phyloP scores from a whole-genome alignment of 805 yeast genomes.

The Ogataea saltuana region DNA sequence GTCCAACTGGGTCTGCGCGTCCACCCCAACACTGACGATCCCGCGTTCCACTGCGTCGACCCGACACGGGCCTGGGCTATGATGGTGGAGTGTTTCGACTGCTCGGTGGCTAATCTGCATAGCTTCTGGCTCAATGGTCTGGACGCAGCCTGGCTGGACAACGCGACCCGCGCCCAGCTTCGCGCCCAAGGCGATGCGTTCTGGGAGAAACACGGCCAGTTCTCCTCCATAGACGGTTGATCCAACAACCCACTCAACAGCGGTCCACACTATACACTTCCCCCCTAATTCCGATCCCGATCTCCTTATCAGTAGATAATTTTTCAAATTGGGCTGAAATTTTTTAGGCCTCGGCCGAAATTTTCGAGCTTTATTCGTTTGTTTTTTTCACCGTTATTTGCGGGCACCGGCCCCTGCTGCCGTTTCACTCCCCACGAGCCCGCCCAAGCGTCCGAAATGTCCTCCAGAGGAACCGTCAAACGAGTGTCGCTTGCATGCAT shows the following conservation, averaged over 20 bases:
- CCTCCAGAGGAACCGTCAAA: not conserved
- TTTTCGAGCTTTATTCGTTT: not conserved
- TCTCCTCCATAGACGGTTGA: not conserved
- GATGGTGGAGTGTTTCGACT: constrained; percentile 35
- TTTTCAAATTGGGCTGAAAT: not conserved
- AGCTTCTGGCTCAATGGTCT: constrained; percentile 30
- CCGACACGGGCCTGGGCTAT: constrained; percentile 35
- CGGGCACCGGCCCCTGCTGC: not conserved
- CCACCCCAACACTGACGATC: constrained; percentile 38
- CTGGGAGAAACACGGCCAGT: constrained; percentile 9
- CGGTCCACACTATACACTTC: no score
- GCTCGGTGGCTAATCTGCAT: constrained; percentile 24
- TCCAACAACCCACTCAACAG: no score
- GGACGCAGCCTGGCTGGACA: constrained; percentile 33
- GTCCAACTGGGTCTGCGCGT: constrained; percentile 28
- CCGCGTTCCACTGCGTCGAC: constrained; percentile 33
- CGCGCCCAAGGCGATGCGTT: constrained; percentile 19
- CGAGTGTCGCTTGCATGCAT: constrained; percentile 23
- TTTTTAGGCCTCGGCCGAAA: not conserved
- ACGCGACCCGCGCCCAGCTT: constrained; percentile 22
- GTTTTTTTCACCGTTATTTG: not conserved
- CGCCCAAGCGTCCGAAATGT: not conserved
- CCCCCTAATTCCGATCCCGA: no score
- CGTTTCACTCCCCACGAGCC: not conserved
- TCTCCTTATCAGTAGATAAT: no score